These are phyloP conservation scores for Arachnopeziza araneosa DNA, from an alignment of 2,329 filamentous ascomycete genomes.

Conservation along the genomic window DNA sequence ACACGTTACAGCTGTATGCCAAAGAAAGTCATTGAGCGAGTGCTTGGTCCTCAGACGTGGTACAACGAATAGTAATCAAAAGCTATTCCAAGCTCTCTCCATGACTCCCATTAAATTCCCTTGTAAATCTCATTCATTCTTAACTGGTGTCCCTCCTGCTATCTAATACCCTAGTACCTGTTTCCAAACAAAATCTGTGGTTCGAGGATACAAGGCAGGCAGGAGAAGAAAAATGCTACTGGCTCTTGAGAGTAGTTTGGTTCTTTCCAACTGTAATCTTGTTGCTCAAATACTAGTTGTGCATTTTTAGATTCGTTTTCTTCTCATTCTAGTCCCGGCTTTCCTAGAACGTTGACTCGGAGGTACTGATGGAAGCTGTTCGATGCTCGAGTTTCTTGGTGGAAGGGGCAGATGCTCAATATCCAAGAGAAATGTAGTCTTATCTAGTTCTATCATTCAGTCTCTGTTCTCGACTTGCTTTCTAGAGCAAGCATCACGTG, in stretches of 20 bases:
- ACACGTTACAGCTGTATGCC: conserved; percentile 57
- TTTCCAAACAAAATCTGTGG: conserved; percentile 37
- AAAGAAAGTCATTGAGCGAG: conserved; percentile 55
- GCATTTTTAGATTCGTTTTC: background rate
- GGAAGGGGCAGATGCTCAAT: no score
- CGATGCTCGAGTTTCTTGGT: no score
- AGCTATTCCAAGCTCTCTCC: background rate
- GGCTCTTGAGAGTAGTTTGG: conserved; percentile 31
- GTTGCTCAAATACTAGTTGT: conserved; percentile 15
- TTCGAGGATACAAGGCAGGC: conserved; percentile 66
- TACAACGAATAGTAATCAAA: background rate
- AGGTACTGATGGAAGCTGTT: no score
- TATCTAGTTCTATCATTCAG: no score
- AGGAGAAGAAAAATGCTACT: conserved; percentile 52
- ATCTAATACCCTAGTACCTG: conserved; percentile 63
- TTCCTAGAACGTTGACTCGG: no score
- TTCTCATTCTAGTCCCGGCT: background rate
- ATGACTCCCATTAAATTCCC: background rate
- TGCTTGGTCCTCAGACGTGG: conserved; percentile 34
- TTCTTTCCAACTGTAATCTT: conserved; percentile 13
- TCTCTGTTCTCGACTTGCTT: background rate
- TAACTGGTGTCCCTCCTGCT: conserved; percentile 45
- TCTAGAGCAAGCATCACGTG: background rate
- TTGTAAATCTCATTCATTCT: background rate
- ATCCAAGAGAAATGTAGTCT: no score